Conservation (phyloP, 2,329 filamentous ascomycete genomes). For the Colletotrichum tropicale region DNA sequence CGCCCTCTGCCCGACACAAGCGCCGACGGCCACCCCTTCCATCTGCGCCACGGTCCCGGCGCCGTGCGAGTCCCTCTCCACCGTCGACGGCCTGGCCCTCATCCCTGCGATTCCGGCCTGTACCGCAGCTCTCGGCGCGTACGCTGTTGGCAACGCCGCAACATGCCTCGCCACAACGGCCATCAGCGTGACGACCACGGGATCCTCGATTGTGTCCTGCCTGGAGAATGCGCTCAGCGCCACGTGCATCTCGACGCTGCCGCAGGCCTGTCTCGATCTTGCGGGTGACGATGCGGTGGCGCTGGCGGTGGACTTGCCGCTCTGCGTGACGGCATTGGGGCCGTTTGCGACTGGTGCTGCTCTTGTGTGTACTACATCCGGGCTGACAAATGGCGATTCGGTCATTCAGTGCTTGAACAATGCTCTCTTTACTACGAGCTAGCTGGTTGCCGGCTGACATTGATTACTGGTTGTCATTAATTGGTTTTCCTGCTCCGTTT, state of each 20-base stretch:
- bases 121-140: not conserved
- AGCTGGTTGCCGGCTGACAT: rapidly evolving
- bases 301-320: not conserved
- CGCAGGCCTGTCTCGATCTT: not conserved
- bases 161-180: not conserved
- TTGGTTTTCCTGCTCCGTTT: not conserved
- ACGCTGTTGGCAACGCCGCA: not conserved
- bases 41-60: not conserved
- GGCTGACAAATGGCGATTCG: not conserved
- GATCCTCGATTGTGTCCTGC: not conserved
- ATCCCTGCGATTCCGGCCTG: not conserved
- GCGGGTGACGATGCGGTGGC: not conserved
- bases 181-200: not conserved
- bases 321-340: not conserved
- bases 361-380: not conserved
- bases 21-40: rapidly evolving
- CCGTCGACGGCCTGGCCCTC: rapidly evolving
- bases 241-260: not conserved
- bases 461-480: too few relatives aligned
- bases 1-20: not conserved
- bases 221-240: not conserved
- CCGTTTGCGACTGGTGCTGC: not conserved
- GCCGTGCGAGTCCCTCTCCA: not conserved
- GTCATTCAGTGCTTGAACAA: not conserved
- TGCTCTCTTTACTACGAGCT: not conserved